Base-by-base conservation (phyloP, 2,329 filamentous ascomycete species). In the Aspergillus niger region DNA sequence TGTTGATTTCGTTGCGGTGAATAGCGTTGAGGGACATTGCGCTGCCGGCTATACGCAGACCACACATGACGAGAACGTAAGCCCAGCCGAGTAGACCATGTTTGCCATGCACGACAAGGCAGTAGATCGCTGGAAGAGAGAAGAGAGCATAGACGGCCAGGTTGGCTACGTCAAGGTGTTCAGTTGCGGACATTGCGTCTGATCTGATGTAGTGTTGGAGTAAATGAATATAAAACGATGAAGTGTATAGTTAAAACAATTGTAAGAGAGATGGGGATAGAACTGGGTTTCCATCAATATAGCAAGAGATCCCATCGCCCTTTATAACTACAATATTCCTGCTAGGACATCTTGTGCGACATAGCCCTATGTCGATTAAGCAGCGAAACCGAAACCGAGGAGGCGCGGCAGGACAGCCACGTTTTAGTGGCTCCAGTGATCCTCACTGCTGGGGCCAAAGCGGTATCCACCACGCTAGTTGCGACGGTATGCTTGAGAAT, bases 11-110 rank as follows among this genome's bases (percentile, higher is more conserved):
- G 15, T 49, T 2, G 6, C 30, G 22, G 10, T 54, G 48, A 2
- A 38, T 17, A 26, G 41, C 49, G 24, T 58, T 43, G 10, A 58
- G 49, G 28, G 47, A 38, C 49, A 58, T 58, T 38, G 39, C 56
- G n/a, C 36, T 49, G 3, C 56, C 56, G 56, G 49, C 43, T 10
- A 58, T n/a, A n/a, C 56, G 56, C 36, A 58, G 56, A 38, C 51
- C 26, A 26, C 56, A 58, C 47, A 58, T 53, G 38, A 49, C 49
- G 26, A 58, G 56, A 39, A 54, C 36, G 24, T 58, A 58, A 5
- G 47, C 20, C 56, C 56, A 58, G 56, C 36, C 49, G 13, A 47
- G 26, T n/a, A 54, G 49, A 39, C 56, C 56, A 13, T 48, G 49
- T 26, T 38, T 49, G 26, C 39, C 56, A 20, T 58, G 36, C 20